phyloP scores from a whole-genome alignment of 2,329 filamentous ascomycete species.

The Aspergillus udagawae region DNA sequence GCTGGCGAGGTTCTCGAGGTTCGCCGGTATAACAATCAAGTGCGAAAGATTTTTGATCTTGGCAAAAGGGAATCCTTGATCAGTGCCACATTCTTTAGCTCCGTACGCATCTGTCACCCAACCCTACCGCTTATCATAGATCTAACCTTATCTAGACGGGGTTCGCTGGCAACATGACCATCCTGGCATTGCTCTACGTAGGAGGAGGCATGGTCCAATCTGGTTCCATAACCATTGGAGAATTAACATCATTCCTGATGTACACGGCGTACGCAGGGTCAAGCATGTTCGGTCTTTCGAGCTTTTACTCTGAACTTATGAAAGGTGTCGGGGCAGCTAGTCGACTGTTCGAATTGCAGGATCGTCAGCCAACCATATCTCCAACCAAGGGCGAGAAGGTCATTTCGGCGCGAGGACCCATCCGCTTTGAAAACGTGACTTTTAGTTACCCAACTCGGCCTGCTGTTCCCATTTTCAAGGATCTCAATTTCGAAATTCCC shows the following conservation, averaged over 20 bases:
- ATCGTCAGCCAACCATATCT: slow-evolving; percentile 80
- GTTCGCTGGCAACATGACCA: slow-evolving; percentile 94
- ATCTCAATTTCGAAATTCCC: slow-evolving; percentile 84
- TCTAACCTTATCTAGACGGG: slow-evolving; percentile 60
- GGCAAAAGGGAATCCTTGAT: slow-evolving; percentile 84
- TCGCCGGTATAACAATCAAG: slow-evolving; percentile 83
- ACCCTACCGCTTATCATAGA: background rate
- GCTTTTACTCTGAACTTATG: slow-evolving; percentile 98
- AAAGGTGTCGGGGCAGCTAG: slow-evolving; percentile 97
- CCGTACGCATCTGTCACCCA: slow-evolving; percentile 33
- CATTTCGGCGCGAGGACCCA: slow-evolving; percentile 77
- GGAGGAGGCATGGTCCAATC: slow-evolving; percentile 86
- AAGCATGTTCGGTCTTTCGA: slow-evolving; percentile 87
- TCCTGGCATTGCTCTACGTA: slow-evolving; percentile 82
- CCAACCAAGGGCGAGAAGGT: slow-evolving; percentile 79
- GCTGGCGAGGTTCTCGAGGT: slow-evolving; percentile 90
- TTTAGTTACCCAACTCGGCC: slow-evolving; percentile 95
- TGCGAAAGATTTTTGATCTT: slow-evolving; percentile 85
- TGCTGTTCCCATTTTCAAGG: slow-evolving; percentile 85
- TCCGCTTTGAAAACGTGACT: slow-evolving; percentile 77
- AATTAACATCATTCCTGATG: slow-evolving; percentile 96
- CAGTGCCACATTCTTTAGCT: slow-evolving; percentile 83
- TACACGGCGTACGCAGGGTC: slow-evolving; percentile 85
- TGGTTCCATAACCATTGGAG: slow-evolving; percentile 82
- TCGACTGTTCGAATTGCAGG: slow-evolving; percentile 90